Conservation (phyloP, 2,329 filamentous ascomycete species). For the Aspergillus felis region DNA sequence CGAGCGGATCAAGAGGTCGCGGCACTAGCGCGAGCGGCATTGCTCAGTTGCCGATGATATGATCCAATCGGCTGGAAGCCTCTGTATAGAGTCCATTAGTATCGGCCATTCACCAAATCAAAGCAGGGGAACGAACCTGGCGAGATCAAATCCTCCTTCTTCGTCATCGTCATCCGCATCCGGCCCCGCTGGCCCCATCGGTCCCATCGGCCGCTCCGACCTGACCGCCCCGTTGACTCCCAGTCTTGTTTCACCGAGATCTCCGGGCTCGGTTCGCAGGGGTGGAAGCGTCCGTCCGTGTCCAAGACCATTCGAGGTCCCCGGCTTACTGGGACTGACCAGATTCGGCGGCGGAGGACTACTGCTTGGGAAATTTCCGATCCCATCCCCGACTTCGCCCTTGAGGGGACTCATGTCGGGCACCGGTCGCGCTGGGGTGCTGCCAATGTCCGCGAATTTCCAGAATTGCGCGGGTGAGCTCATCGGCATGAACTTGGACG, state of each 20-base stretch:
- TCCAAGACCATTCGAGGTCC: conserved; percentile 28
- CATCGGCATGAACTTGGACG: conserved; percentile 50
- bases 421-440: conserved; percentile 40
- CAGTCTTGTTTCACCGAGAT: conserved; percentile 5
- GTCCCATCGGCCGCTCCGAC: conserved; percentile 9
- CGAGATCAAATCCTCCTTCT: conserved; percentile 46
- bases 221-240: conserved; percentile 21
- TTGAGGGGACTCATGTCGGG: conserved; percentile 48
- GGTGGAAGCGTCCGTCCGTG: conserved; percentile 28
- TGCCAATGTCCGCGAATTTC: conserved; percentile 46
- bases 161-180: conserved; percentile 35
- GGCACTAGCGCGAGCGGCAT: conserved; percentile 34
- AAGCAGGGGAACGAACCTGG: conserved; percentile 33
- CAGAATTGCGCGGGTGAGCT: conserved; percentile 50
- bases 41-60: conserved; percentile 42
- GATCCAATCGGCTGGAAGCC: conserved; percentile 49
- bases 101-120: neutral
- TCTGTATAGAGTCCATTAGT: conserved; percentile 21
- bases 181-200: conserved; percentile 8
- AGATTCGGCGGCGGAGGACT: conserved; percentile 47
- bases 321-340: conserved; percentile 43
- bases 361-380: conserved; percentile 43
- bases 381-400: conserved; percentile 34
- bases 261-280: conserved; percentile 16
- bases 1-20: conserved; percentile 18